Evolutionary conservation across 345 rosid species (phyloP).

Genomic region (Punica granatum): DNA sequence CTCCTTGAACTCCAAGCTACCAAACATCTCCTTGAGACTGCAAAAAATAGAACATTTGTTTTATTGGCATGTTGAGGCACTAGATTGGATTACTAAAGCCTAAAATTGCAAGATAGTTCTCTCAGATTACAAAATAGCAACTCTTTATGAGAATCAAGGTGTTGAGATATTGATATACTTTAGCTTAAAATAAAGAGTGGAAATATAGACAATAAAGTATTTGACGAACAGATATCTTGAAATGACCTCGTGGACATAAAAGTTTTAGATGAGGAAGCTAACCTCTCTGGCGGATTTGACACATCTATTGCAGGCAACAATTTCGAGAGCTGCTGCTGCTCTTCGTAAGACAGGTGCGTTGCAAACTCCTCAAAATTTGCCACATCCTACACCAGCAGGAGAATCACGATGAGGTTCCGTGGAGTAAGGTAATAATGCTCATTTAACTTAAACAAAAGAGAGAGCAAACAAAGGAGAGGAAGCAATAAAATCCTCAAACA

Average conservation of each 20-base stretch:
- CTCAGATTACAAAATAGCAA: neutral
- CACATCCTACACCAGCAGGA: slow-evolving; percentile 47
- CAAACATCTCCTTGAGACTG: slow-evolving; percentile 76
- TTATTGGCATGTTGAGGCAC: no score
- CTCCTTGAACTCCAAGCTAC: slow-evolving; percentile 79
- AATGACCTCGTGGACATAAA: neutral
- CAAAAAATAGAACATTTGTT: slow-evolving; percentile 9
- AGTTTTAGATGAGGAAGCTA: slow-evolving; percentile 1
- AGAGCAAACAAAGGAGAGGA: neutral
- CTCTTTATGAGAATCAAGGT: neutral
- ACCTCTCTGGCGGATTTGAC: slow-evolving; percentile 57
- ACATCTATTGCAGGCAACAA: slow-evolving; percentile 64
- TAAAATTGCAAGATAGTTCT: no score
- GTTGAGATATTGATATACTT: no score
- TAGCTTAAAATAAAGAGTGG: no score
- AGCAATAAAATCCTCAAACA: neutral
- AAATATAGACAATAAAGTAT: neutral
- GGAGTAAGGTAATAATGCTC: neutral
- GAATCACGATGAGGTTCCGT: neutral
- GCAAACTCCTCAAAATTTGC: slow-evolving; percentile 71
- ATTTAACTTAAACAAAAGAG: neutral
- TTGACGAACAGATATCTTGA: neutral
- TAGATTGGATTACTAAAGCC: neutral
- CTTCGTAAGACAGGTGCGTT: slow-evolving; percentile 59
- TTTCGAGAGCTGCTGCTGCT: slow-evolving; percentile 68